Base-by-base conservation (phyloP, 768 basidiomycete genomes). In the Ephemerocybe angulata region DNA sequence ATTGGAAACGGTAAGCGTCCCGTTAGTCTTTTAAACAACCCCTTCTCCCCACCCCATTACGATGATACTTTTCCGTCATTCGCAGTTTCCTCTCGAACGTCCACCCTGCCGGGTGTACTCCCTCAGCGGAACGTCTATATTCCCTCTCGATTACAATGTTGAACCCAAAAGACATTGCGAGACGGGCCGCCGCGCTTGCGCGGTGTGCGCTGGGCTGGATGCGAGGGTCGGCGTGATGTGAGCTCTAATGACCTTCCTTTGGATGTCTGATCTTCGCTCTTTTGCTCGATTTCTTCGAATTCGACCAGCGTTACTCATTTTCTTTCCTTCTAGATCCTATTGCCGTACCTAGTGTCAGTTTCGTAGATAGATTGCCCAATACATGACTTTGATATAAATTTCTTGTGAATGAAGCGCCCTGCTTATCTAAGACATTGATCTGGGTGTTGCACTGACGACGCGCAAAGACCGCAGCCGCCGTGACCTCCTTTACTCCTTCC, bases 11-110 rank as follows among this genome's bases (percentile, higher is more conserved):
- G 48, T 50, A 31, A 50, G 48, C n/a, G 6, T 29, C 46, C 30
- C 13, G 2, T 42, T 7, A 25, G 25, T 10, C 11, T 40, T 31
- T 40, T 28, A 7, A n/a, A 22, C 12, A n/a, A n/a, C 53, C 22
- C 27, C 46, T 15, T 21, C 29, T 31, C 37, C 12, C 21, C 13
- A 19, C 15, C 10, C 42, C 30, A 24, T 33, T 30, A 21, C 33
- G 83, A 84, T 84, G 82, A 84, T 83, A 75, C 68, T 59, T 73
- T 73, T 79, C 80, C 70, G 79, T 77, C 82, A 89, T 90, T 89
- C 87, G 87, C 87, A 89, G 87, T 88, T 87, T 89, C 84, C 85
- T 80, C 87, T 80, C 77, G 77, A 88, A 83, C 63, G 79, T 75
- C 85, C 85, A 85, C 78, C 71, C 44, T 40, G 3, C 50, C 78